Conservation (phyloP, 2,329 filamentous ascomycete species). For the Cryphonectria carpinicola region DNA sequence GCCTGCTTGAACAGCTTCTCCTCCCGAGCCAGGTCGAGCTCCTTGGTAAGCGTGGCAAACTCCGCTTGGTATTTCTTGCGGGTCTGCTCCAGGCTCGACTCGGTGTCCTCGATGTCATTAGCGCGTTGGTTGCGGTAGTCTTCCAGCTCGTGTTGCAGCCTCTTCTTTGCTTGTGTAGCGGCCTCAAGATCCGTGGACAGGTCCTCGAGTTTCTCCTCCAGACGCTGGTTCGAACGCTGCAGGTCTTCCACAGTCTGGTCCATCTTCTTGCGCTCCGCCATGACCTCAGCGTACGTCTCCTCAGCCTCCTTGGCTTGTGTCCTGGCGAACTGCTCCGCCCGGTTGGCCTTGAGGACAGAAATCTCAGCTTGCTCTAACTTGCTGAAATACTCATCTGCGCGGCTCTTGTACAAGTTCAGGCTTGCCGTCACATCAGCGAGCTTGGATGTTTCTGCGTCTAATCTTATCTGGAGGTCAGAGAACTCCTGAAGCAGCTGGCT, state of each 20-base stretch:
- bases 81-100: conserved; percentile 94
- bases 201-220: conserved; percentile 91
- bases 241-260: conserved; percentile 86
- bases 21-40: conserved; percentile 91
- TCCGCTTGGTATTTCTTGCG: conserved; percentile 97
- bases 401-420: conserved; percentile 85
- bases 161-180: conserved; percentile 86
- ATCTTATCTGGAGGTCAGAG: conserved; percentile 87
- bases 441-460: conserved; percentile 87
- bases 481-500: conserved; percentile 90
- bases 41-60: conserved; percentile 84
- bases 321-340: conserved; percentile 93
- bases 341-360: conserved; percentile 85
- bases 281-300: conserved; percentile 85
- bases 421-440: conserved; percentile 82
- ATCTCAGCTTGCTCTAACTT: conserved; percentile 98
- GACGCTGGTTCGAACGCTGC: conserved; percentile 84
- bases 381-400: conserved; percentile 94
- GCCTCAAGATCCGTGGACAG: conserved; percentile 86
- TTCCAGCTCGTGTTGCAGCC: conserved; percentile 94
- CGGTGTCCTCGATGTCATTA: conserved; percentile 96
- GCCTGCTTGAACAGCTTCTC: conserved; percentile 84
- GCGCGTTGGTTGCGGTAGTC: conserved; percentile 95
- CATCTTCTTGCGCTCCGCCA: conserved; percentile 91
- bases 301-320: conserved; percentile 88